These are phyloP conservation scores for Panaeolus cyanescens DNA, from an alignment of 768 basidiomycete species.

Conservation along the genomic window DNA sequence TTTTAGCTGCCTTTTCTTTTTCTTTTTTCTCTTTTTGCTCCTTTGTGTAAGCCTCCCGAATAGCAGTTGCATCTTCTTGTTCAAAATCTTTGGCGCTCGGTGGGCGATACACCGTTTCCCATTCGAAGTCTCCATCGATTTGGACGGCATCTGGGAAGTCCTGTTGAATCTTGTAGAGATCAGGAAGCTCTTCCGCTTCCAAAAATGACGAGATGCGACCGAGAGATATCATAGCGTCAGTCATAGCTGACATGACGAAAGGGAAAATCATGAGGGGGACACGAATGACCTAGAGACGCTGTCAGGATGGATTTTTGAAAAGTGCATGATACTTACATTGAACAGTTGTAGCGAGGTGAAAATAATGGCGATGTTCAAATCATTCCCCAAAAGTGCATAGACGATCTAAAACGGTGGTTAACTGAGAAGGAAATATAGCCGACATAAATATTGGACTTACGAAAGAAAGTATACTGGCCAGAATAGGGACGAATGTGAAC, in stretches of 20 bases:
- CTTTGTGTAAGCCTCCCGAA: conserved; percentile 2
- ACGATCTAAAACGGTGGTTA: conserved; percentile 60
- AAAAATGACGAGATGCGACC: conserved; percentile 49
- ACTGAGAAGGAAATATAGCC: no score
- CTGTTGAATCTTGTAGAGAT: conserved; percentile 45
- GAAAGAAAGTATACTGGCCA: conserved; percentile 52
- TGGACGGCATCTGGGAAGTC: conserved; percentile 40
- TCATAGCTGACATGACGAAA: conserved; percentile 47
- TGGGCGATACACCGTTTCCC: conserved; percentile 38
- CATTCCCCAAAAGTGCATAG: conserved; percentile 58
- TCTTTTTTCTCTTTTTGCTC: conserved; percentile 11
- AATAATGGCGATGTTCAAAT: conserved; percentile 53
- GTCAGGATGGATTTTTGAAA: neutral
- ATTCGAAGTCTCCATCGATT: conserved; percentile 52
- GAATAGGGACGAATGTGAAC: conserved; percentile 51
- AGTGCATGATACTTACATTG: conserved; percentile 39
- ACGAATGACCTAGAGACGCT: conserved; percentile 53
- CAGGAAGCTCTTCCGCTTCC: conserved; percentile 54
- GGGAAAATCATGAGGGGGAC: conserved; percentile 61
- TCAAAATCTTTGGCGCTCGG: conserved; percentile 16
- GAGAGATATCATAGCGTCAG: conserved; percentile 53
- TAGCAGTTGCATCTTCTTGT: conserved; percentile 11
- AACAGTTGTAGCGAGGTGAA: conserved; percentile 62
- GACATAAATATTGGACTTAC: conserved; percentile 34
- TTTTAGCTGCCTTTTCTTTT: conserved; percentile 11